Conservation (phyloP, 1,284 basidiomycete species). For the Phellinidium pouzarii region DNA sequence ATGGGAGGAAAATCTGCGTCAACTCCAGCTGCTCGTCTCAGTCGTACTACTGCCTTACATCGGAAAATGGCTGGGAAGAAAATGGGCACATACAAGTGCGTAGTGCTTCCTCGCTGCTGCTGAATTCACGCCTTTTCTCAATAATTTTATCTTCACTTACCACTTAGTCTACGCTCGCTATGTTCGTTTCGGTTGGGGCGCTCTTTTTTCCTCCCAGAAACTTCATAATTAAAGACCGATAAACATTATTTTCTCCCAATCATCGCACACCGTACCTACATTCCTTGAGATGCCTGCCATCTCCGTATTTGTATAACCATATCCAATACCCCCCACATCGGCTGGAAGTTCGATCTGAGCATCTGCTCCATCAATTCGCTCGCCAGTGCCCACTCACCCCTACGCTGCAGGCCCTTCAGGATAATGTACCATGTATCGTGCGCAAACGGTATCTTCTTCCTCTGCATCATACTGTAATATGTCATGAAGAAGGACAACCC, state of each 20-base stretch:
- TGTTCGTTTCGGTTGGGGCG: slow-evolving; percentile 53
- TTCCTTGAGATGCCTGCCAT: slow-evolving; percentile 18
- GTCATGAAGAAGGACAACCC: slow-evolving; percentile 49
- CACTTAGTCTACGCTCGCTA: slow-evolving; percentile 66
- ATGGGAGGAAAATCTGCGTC: slow-evolving; percentile 85
- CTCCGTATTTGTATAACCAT: slow-evolving; percentile 32
- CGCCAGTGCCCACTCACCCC: slow-evolving; percentile 52
- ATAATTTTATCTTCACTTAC: slow-evolving; percentile 7
- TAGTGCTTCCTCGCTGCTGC: slow-evolving; percentile 20
- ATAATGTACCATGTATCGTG: slow-evolving; percentile 73
- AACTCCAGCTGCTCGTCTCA: slow-evolving; percentile 75
- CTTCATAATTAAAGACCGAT: slow-evolving; percentile 18
- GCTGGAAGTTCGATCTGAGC: slow-evolving; percentile 32
- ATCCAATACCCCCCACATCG: slow-evolving; percentile 33
- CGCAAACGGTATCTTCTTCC: slow-evolving; percentile 40
- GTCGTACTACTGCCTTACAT: slow-evolving; percentile 80
- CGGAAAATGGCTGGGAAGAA: slow-evolving; percentile 83
- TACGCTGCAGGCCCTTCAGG: slow-evolving; percentile 50
- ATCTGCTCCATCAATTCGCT: slow-evolving; percentile 57
- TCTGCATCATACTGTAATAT: slow-evolving; percentile 63
- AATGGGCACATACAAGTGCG: slow-evolving; percentile 82
- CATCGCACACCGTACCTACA: not conserved
- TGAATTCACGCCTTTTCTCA: slow-evolving; percentile 18
- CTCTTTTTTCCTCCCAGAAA: slow-evolving; percentile 55
- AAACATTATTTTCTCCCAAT: too few relatives aligned